Evolutionary conservation across 2,329 filamentous ascomycete species (phyloP), one percentile per base, ranked within the genome.

Genomic region (Aspergillus arachidicola): DNA sequence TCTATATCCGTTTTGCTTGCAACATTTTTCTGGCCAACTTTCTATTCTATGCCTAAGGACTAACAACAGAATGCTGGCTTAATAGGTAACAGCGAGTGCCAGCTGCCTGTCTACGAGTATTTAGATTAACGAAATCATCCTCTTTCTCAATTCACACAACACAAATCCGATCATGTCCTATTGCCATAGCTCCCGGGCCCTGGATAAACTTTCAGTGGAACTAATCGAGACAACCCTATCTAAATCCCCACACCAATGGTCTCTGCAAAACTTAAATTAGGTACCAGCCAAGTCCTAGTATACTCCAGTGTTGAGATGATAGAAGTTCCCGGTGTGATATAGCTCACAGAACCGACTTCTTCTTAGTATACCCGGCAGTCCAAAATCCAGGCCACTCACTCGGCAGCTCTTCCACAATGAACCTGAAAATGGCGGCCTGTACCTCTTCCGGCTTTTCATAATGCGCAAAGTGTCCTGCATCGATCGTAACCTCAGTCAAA

Each of bases 361-460:
- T 58, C 43, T 58, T 48, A 6, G 57, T 36, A 50, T 50, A 58
- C 30, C 57, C 57, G n/a, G 57, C 43, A 23, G 57, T 58, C 57
- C 43, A 38, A 45, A 58, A 58, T 9, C 57, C 57, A 23, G 57
- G 57, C 57, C 57, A 58, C 43, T 58, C 57, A 36, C 30, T 50
- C 41, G 57, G 57, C 43, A 58, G 28, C 30, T 50, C 41, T 26
- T 58, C 57, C 16, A 58, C 32, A 41, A 61, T 61, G 32, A 61
- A 61, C 21, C 59, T 28, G 30, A 61, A 38, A 7, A 61, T 48
- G 26, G 51, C 59, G 7, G 59, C 59, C 9, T 61, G 51, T 21
- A 62, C 45, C 48, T 62, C 60, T 4, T 46, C 38, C 2, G 60
- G 55, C 60, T 58, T 58, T 36, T 62, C 60, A n/a, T 43, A 59